Evolutionary conservation across 371 early-diverging fungal species (phyloP).

Genomic region (Coemansia linderi): DNA sequence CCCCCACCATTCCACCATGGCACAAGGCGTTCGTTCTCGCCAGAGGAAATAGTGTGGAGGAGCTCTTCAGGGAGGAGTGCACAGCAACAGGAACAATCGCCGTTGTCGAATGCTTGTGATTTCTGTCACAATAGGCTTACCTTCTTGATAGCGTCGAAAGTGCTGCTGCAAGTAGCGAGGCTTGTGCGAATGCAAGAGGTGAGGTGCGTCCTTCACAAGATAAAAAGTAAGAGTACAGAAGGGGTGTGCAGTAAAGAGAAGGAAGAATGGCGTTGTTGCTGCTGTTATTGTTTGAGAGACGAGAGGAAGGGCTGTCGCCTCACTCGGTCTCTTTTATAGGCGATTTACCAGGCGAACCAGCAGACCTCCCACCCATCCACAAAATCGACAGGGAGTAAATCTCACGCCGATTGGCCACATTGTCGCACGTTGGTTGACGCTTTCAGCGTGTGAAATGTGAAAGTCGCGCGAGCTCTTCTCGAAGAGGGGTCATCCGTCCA

Average conservation of each 20-base stretch:
- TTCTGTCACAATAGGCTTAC: background rate
- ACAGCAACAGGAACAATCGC: background rate
- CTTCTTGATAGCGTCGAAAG: background rate
- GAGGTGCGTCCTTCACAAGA: conserved; percentile 1
- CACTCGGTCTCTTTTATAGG: conserved; percentile 4
- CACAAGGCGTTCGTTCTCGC: background rate
- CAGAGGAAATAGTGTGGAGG: background rate
- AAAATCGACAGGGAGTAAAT: background rate
- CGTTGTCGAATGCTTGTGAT: background rate
- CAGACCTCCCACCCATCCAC: background rate
- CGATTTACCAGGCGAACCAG: background rate
- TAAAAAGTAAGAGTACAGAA: background rate
- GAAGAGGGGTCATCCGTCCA: conserved; percentile 4
- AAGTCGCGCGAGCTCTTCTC: background rate
- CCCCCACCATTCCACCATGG: background rate
- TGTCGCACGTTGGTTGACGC: conserved; percentile 8
- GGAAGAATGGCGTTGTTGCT: conserved; percentile 2
- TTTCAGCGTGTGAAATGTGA: conserved; percentile 6
- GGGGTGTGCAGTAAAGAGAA: conserved; percentile 5
- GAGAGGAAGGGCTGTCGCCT: background rate
- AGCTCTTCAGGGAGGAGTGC: background rate
- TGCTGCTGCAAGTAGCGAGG: background rate
- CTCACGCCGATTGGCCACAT: conserved; percentile 2
- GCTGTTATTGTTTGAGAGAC: conserved; percentile 1
- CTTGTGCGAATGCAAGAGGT: background rate